Evolutionary conservation across 352 stramenopile genomes (phyloP), one percentile per base, ranked within the genome.

Genomic region (Phytophthora citrophthora): DNA sequence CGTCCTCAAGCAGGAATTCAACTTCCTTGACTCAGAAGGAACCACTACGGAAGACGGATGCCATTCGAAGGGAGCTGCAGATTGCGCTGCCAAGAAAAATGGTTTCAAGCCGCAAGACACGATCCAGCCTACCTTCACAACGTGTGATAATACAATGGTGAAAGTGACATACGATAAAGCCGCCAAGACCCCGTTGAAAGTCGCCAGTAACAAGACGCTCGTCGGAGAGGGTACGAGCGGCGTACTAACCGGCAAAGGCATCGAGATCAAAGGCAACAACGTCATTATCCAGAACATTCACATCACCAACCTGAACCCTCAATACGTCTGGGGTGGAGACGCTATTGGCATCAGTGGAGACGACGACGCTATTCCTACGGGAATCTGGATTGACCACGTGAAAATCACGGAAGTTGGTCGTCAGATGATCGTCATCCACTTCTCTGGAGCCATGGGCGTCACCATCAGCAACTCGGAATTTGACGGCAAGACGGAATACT

Each of bases 391-490:
- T 26, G 73, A 85, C 40, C 76, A 85, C 69, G 55, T 83, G 24
- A 74, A 76, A 46, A 41, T 83, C 15, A 65, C 56, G 0, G 39
- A 46, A 4, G 57, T 79, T 13, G 75, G 68, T 12, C 64, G 72
- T 24, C 69, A 81, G 52, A 76, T 81, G 59, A 38, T 84, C n/a
- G 61, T 62, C 0, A 74, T 63, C 18, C 68, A 76, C 40, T 53
- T 60, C 26, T 72, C 64, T 0, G 59, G 72, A 5, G 68, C 70
- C 0, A 55, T 54, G 16, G 73, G 65, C 7, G 26, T 81, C 38
- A 84, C 75, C 2, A 74, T 84, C 58, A 79, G 64, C 27, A 79
- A 81, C 52, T 77, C 58, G 18, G 72, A 82, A n/a, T 85, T 82
- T 53, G 73, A 85, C 40, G 76, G 76, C n/a, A 53, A 49, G 12